phyloP scores from a whole-genome alignment of 164 flowering plant species.

The Chimonanthus praecox region DNA sequence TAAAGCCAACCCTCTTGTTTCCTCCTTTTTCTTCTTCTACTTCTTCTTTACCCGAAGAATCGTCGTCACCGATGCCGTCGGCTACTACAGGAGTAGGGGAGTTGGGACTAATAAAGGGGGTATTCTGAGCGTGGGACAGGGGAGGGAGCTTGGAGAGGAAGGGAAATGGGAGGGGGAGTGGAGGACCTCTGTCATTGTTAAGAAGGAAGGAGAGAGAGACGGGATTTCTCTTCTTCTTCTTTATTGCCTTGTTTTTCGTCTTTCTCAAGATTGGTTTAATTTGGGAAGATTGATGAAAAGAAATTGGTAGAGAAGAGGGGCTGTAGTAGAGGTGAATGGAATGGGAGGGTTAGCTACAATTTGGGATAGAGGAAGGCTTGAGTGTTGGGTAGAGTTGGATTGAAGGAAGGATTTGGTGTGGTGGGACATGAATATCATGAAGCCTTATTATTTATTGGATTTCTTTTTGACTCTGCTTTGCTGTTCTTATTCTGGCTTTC shows the following conservation, averaged over 20 bases:
- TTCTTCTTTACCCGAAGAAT: too few species aligned
- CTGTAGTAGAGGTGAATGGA: too few species aligned
- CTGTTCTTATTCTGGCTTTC: background rate
- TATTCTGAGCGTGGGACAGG: background rate
- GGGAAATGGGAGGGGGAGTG: constrained; percentile 32
- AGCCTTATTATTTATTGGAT: background rate
- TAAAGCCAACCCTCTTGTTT: constrained; percentile 45
- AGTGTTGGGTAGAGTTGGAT: constrained; percentile 18
- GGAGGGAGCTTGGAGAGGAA: constrained; percentile 19
- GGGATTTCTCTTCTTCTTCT: background rate
- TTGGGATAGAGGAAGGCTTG: background rate
- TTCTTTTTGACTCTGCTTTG: background rate
- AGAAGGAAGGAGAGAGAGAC: background rate
- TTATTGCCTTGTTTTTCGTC: too few species aligned
- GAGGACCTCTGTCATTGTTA: constrained; percentile 39
- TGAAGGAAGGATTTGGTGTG: constrained; percentile 22
- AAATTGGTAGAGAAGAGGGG: background rate
- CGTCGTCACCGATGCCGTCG: too few species aligned
- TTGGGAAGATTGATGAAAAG: background rate
- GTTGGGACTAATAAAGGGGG: background rate
- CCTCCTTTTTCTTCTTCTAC: constrained; percentile 11
- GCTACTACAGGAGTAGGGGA: background rate
- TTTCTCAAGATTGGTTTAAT: background rate
- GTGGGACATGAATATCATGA: constrained; percentile 38
- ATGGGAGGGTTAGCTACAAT: constrained; percentile 3